A percentile compares a stretch with the other conserved stretches of the same genome.
phyloP scores from a whole-genome alignment of 2,329 filamentous ascomycete species.

The Fusarium irregulare region DNA sequence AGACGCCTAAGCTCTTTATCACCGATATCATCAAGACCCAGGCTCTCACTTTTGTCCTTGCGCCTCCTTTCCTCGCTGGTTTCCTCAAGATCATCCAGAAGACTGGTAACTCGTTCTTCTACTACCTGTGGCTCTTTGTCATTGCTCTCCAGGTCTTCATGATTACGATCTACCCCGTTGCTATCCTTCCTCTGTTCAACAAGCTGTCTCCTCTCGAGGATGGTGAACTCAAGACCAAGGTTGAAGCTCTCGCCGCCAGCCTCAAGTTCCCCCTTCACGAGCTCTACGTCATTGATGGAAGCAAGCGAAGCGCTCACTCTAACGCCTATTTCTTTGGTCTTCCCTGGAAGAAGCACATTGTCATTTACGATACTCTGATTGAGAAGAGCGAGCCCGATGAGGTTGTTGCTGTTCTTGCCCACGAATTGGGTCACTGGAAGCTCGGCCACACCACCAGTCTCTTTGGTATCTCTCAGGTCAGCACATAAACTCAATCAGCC shows the following conservation, averaged over 20 bases:
- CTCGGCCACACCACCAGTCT: slow-evolving; percentile 93
- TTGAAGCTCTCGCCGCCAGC: slow-evolving; percentile 84
- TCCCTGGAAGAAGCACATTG: slow-evolving; percentile 99
- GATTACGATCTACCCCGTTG: slow-evolving; percentile 95
- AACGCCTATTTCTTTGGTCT: slow-evolving; percentile 97
- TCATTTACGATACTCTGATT: slow-evolving; percentile 97
- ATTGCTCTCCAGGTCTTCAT: slow-evolving; percentile 91
- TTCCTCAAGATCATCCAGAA: slow-evolving; percentile 95
- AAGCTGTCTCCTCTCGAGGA: slow-evolving; percentile 93
- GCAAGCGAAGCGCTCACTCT: slow-evolving; percentile 86
- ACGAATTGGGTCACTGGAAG: slow-evolving; percentile 98
- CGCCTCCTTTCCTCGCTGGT: slow-evolving; percentile 87
- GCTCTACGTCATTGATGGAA: slow-evolving; percentile 93
- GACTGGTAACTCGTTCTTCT: slow-evolving; percentile 95
- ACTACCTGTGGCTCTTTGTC: slow-evolving; percentile 96
- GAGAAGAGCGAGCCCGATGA: slow-evolving; percentile 94
- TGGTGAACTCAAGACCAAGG: slow-evolving; percentile 86
- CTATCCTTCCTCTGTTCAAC: slow-evolving; percentile 96
- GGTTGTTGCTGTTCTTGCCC: slow-evolving; percentile 92
- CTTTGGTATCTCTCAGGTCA: slow-evolving; percentile 85
- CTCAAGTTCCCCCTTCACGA: slow-evolving; percentile 93
- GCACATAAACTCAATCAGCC: not conserved
- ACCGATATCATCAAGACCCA: slow-evolving; percentile 93
- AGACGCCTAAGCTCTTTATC: slow-evolving; percentile 88
- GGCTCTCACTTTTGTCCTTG: slow-evolving; percentile 80